Base-by-base conservation (phyloP, 78 protist genomes). In the Dictyostelium capitatum region DNA sequence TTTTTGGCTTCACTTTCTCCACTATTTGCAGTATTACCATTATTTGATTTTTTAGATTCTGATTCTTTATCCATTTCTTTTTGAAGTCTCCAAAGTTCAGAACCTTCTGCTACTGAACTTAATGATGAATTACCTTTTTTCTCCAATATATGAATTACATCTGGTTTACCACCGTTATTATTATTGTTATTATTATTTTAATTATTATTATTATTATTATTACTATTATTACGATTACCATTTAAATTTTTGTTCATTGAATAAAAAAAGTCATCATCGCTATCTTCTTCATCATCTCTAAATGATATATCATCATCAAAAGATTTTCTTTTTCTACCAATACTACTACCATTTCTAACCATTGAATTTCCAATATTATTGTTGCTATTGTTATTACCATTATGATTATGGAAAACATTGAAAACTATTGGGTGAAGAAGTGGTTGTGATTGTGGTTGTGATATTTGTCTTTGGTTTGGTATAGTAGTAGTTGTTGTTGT, bases 31-130 rank as follows among this genome's bases (percentile, higher is more conserved):
- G 75, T 43, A 37, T 37, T 37, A 37, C 43, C 43, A 37, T 37
- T 37, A 37, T 37, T n/a, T 20, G 81, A 14, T 41, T 84, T 75
- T 25, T 75, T 84, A 23, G 64, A 51, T 48, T 41, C 43, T 14
- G 74, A 59, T 41, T 84, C 65, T 28, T 75, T 84, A n/a, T 84
- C 82, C 56, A 74, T 23, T 41, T 59, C 15, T 56, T 54, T 32
- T 51, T n/a, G 43, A 19, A 41, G 54, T 43, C 37, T 72, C 48
- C 48, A 72, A 43, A 72, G 47, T 28, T 72, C 79, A 0, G 79
- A 72, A 20, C n/a, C 43, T 43, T 72, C 79, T 20, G 79, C 37
- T 20, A 72, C 20, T 0, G 79, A 32, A 20, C 53, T 6, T 41
- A 64, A 12, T 64, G 73, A 64, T 28, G 43, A 64, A 32, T 64